Evolutionary conservation across 2,329 filamentous ascomycete species (phyloP), one percentile per base, ranked within the genome.

Genomic region (Chaetomium sp.): DNA sequence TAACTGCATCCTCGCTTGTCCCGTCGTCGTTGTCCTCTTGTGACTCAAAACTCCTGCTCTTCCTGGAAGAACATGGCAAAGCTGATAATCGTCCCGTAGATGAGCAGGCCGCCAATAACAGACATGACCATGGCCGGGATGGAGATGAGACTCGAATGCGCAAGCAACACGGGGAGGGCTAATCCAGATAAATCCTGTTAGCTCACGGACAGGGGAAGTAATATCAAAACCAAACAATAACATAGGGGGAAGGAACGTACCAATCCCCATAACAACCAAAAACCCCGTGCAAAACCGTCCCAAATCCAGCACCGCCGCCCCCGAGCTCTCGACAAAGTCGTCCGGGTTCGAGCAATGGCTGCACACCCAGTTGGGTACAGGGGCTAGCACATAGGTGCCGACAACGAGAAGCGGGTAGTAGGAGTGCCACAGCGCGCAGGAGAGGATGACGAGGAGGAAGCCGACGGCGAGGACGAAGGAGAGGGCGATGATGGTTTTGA

Each of bases 31-130:
- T 27, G 19, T 27, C 19, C 19, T 27, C 19, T 27, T 27, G 19
- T 27, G 3, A 27, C 19, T 38, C 19, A 97, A 72, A 97, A 99
- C 66, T 97, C 94, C 69, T 95, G 88, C 71, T 97, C 91, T 73
- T 97, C 91, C 70, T 92, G 88, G 79, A 99, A 99, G 77, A 97
- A 99, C 85, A 96, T 88, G 63, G 88, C 87, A 73, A 99, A 99
- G 75, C 88, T 94, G 74, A 99, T 95, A 70, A 99, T 96, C 49
- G 94, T 99, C 55, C 90, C 89, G 74, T 99, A 99, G 70, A 99
- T 99, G 69, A 99, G 76, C 57, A 96, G 77, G 52, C 94, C 94
- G 34, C 94, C 94, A 52, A 92, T 75, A 65, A 99, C 88, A 52
- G 89, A 95, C 94, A 99, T 99, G 69, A 90, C 76, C 85, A 96